Evolutionary conservation across 257 asterid genomes (phyloP).

Genomic region (Solanum bulbocastanum): DNA sequence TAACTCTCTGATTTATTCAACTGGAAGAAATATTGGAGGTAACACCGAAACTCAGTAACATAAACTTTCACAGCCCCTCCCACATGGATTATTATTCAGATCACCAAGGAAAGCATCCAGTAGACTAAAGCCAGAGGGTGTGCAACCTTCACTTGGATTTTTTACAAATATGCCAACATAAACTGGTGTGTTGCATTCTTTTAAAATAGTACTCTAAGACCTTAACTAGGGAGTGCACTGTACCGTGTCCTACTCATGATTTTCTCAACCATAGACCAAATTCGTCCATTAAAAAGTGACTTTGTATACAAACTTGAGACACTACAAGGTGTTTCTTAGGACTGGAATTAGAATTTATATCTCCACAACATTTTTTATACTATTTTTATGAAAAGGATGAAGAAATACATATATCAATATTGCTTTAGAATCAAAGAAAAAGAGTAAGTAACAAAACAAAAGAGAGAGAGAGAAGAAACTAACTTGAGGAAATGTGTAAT

Average conservation of each 20-base stretch:
- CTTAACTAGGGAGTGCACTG: background rate
- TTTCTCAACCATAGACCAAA: background rate
- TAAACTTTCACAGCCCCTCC: background rate
- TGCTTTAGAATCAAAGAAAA: background rate
- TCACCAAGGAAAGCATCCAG: background rate
- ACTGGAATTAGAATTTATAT: background rate
- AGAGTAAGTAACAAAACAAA: background rate
- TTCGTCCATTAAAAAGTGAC: background rate
- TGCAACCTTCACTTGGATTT: background rate
- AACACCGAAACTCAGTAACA: background rate
- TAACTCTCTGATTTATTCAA: background rate
- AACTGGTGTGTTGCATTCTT: background rate
- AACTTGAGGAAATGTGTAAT: slow-evolving; percentile 80
- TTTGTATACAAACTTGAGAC: background rate
- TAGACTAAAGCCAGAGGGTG: background rate
- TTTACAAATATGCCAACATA: background rate
- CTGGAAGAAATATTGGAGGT: background rate
- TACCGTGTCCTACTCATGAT: background rate
- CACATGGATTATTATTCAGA: background rate
- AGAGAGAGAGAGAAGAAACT: slow-evolving; percentile 15
- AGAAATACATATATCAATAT: background rate
- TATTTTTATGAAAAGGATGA: background rate
- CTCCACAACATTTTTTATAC: background rate
- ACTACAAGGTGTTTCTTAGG: background rate
- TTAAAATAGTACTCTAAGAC: background rate